Evolutionary conservation across 495 filamentous ascomycete species (phyloP), one percentile per base, ranked within the genome.

Genomic region (Aspergillus biplanus): DNA sequence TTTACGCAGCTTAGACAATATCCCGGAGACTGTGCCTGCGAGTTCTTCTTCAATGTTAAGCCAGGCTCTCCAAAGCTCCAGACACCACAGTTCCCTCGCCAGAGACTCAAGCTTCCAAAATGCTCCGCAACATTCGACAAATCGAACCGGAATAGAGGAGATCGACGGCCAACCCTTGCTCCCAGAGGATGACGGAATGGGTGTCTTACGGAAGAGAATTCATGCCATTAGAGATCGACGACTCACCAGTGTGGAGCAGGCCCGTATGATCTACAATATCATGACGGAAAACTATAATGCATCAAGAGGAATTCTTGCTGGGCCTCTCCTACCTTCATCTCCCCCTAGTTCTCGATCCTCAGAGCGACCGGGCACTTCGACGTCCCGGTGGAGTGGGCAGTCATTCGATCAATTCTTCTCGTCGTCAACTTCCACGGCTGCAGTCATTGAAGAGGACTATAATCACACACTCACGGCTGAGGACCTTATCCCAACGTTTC

Each of bases 121-220:
- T 11, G 9, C 55, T 1, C 59, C 52, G 21, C 58, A 18, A 35
- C 33, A 33, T 27, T 18, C 50, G 59, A 54, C 39, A 33, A 62
- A 61, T 56, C 15, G 50, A 27, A 58, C 68, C 21, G 63, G 62
- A 48, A 47, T 63, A 16, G 68, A 67, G 56, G 69, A 69, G 50
- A 50, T 46, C 48, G 72, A 52, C 21, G 53, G 56, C 3, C 70
- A 72, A n/a, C 59, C 57, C 7, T 65, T 80, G 21, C 78, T 99
- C 53, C 96, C 95, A 0, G 95, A 89, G 67, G 92, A 99, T 73
- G 95, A 99, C 81, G 95, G 95, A 34, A 97, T 96, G 90, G 81
- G 86, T 7, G 74, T 77, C 56, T 75, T 98, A 60, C 81, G 95
- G 59, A 83, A 80, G 63, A 88, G 87, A 73, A 94, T 99, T 62